Evolutionary conservation across 2,329 filamentous ascomycete genomes (phyloP).

Genomic region (Fusarium sulawesiense): DNA sequence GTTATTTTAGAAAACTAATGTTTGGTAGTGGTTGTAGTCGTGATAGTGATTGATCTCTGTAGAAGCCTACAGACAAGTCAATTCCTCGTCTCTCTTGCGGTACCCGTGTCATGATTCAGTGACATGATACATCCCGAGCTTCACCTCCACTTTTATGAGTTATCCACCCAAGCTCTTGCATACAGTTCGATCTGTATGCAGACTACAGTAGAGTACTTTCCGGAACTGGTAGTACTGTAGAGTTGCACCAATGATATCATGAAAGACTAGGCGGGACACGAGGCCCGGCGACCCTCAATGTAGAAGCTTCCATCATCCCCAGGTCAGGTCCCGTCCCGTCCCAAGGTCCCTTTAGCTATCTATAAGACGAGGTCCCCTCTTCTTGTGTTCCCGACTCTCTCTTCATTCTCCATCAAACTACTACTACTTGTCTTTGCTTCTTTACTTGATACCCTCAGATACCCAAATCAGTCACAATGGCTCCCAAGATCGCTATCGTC

Average conservation of each 20-base stretch:
- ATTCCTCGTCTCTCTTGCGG: neutral
- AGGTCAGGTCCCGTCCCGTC: neutral
- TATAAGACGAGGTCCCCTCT: slow-evolving; percentile 44
- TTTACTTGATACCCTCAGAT: slow-evolving; percentile 27
- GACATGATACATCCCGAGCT: slow-evolving; percentile 14
- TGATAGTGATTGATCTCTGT: neutral
- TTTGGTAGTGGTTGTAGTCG: neutral
- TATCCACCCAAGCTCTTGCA: neutral
- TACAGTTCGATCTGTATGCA: slow-evolving; percentile 15
- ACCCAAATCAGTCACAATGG: slow-evolving; percentile 68
- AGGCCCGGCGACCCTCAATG: neutral
- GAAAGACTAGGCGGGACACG: neutral
- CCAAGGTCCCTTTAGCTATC: slow-evolving; percentile 34
- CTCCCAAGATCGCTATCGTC: slow-evolving; percentile 91
- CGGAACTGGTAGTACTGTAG: slow-evolving; percentile 16
- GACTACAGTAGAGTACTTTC: neutral
- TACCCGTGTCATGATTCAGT: slow-evolving; percentile 10
- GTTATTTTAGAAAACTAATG: neutral
- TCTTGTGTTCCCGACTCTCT: neutral
- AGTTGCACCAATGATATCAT: slow-evolving; percentile 37
- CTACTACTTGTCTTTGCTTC: slow-evolving; percentile 10
- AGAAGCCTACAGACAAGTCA: neutral
- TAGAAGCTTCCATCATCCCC: slow-evolving; percentile 23
- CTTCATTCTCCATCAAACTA: slow-evolving; percentile 1
- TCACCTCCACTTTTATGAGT: slow-evolving; percentile 15